These are phyloP conservation scores for Nemania sp. DNA, from an alignment of 2,329 filamentous ascomycete species.

Conservation along the genomic window DNA sequence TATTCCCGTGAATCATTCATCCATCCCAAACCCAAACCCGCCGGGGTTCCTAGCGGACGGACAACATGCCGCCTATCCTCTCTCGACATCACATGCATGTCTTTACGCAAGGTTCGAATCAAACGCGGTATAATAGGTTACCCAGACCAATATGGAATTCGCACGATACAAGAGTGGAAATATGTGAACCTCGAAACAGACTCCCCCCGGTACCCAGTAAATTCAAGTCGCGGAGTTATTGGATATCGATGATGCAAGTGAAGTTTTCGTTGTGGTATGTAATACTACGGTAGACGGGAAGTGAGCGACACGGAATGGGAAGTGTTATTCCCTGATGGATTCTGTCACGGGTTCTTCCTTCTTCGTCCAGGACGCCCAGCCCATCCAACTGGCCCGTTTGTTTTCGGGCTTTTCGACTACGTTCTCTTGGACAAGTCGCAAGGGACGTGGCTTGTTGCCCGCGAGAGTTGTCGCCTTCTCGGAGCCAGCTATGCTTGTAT, in stretches of 20 bases:
- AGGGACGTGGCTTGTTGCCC: conserved; percentile 82
- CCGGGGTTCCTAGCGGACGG: not conserved
- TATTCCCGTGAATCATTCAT: conserved; percentile 27
- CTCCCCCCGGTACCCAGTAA: not conserved
- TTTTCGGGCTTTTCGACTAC: conserved; percentile 61
- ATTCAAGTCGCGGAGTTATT: conserved; percentile 22
- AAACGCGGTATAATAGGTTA: conserved; percentile 28
- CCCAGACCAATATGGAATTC: conserved; percentile 31
- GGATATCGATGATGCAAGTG: conserved; percentile 24
- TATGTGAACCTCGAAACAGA: conserved; percentile 9
- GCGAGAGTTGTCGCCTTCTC: conserved; percentile 71
- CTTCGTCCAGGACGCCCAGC: conserved; percentile 64
- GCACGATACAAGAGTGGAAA: conserved; percentile 32
- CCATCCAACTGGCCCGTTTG: conserved; percentile 75
- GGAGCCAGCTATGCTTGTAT: conserved; percentile 50
- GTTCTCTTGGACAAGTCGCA: conserved; percentile 88
- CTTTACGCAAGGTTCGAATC: conserved; percentile 19
- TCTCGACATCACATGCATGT: conserved; percentile 13
- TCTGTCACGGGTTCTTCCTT: conserved; percentile 59
- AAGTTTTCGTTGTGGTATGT: conserved; percentile 16
- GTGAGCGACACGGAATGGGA: conserved; percentile 1
- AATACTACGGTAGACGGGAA: conserved; percentile 9
- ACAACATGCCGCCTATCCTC: conserved; percentile 4
- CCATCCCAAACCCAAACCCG: not conserved
- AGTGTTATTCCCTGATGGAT: conserved; percentile 39